Percentiles rank a stretch among this genome's conserved stretches.
Evolutionary conservation across 345 rosid genomes (phyloP).

Genomic region (Ricinus communis): DNA sequence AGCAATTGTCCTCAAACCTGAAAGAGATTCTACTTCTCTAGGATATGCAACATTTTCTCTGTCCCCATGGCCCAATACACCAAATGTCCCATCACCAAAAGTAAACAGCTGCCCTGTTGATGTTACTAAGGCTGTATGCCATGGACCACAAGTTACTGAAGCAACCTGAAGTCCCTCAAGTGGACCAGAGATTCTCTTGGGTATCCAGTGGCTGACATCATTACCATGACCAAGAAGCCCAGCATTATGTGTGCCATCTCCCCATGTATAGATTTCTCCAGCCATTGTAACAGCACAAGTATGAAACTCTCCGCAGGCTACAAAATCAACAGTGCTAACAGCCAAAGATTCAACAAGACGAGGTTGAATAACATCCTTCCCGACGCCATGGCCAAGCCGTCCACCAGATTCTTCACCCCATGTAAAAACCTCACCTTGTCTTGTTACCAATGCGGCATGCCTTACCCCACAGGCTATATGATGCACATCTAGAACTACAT

Average conservation of each 20-base stretch:
- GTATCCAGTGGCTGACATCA: slow-evolving; percentile 94
- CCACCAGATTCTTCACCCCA: slow-evolving; percentile 99
- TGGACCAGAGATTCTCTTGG: slow-evolving; percentile 88
- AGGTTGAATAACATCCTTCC: slow-evolving; percentile 75
- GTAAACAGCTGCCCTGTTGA: slow-evolving; percentile 88
- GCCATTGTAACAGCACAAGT: slow-evolving; percentile 88
- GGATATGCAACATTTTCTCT: slow-evolving; percentile 65
- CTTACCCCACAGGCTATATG: slow-evolving; percentile 86
- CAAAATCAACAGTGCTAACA: slow-evolving; percentile 59
- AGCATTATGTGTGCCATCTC: slow-evolving; percentile 87
- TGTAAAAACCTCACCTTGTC: slow-evolving; percentile 89
- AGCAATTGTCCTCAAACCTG: slow-evolving; percentile 77
- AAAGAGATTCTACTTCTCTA: slow-evolving; percentile 81
- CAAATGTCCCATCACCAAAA: slow-evolving; percentile 95
- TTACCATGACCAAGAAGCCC: slow-evolving; percentile 95
- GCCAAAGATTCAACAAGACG: slow-evolving; percentile 75
- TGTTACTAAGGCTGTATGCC: slow-evolving; percentile 95
- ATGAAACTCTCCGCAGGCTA: slow-evolving; percentile 96
- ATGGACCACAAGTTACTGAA: slow-evolving; percentile 89
- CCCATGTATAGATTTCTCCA: slow-evolving; percentile 97
- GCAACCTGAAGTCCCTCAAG: slow-evolving; percentile 90
- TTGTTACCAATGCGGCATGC: slow-evolving; percentile 86
- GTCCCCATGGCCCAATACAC: slow-evolving; percentile 91
- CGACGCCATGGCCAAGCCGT: slow-evolving; percentile 90
- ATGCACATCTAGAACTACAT: slow-evolving; percentile 83